Evolutionary conservation across 108 stramenopile genomes (phyloP), one percentile per base, ranked within the genome.

Genomic region (Skeletonema grethae): DNA sequence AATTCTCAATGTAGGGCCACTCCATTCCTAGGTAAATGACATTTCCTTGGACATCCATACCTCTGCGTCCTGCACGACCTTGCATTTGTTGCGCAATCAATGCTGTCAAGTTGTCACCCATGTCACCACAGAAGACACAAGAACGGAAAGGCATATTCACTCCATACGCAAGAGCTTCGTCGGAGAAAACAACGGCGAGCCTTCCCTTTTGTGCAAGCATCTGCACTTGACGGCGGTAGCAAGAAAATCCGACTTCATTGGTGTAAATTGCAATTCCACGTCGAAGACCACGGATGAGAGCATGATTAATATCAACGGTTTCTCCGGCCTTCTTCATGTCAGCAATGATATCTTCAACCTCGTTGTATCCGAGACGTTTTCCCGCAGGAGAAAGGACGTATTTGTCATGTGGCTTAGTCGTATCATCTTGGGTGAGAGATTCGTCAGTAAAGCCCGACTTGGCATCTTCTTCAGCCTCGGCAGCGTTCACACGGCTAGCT

Each of bases 91-190:
- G 97, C 22, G 98, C 98, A 82, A 99, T 96, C 28, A 98, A 77
- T 32, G 96, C 95, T 18, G 95, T 97, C 45, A 98, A 79, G 28
- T 79, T 80, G 28, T 93, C 92, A 46, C 93, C 95, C 93, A 95
- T 95, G 72, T 97, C 98, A 63, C 97, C 97, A 82, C 97, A 99
- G 84, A 99, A 99, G 63, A 98, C 84, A 75, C 96, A 96, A 7
- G 96, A 92, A 69, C 99, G 95, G 96, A 99, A 99, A 12, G 99
- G 99, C 99, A 99, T 99, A 85, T 99, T 99, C 12, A 99, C 97
- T 35, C 99, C 99, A 78, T 98, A 99, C 1, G 99, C 99, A 53
- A 99, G 87, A n/a, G 97, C 96, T 59, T 94, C 89, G 74, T 99
- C 99, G 39, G 95, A 95, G 63, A 99, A 98, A 10, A 99, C 99